Conservation (phyloP, 2,329 filamentous ascomycete genomes). For the Penicillium sp. region DNA sequence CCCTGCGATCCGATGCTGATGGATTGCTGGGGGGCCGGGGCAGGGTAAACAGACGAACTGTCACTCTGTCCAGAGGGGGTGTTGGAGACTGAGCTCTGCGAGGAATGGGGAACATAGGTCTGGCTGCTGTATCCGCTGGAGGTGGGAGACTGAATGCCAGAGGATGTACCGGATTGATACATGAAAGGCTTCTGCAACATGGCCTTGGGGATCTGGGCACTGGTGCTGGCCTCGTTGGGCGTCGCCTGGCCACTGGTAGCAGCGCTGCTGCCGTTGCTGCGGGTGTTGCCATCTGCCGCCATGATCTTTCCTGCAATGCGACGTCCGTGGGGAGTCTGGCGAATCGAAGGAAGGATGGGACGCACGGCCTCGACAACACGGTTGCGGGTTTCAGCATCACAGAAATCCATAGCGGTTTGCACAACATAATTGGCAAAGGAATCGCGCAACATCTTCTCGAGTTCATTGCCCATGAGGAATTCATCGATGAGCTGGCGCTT, state of each 20-base stretch:
- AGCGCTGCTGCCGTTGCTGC: constrained; percentile 38
- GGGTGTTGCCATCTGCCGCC: constrained; percentile 51
- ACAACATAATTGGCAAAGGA: constrained; percentile 97
- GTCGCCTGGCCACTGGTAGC: constrained; percentile 37
- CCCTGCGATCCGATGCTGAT: constrained; percentile 28
- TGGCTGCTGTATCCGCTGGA: constrained; percentile 30
- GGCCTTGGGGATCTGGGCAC: constrained; percentile 36
- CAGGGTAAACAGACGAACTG: constrained; percentile 32
- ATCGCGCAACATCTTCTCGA: constrained; percentile 87
- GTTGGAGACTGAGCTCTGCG: constrained; percentile 22
- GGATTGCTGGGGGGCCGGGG: constrained; percentile 30
- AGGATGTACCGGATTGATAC: constrained; percentile 27
- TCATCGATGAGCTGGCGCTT: constrained; percentile 84
- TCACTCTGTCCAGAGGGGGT: constrained; percentile 32
- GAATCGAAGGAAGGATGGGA: constrained; percentile 79
- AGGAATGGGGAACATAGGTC: constrained; percentile 23
- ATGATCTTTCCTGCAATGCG: constrained; percentile 88
- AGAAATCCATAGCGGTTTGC: constrained; percentile 89
- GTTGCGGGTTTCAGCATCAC: constrained; percentile 70
- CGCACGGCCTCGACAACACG: constrained; percentile 82
- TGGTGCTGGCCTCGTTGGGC: constrained; percentile 40
- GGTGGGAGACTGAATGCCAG: constrained; percentile 24
- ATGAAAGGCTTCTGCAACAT: constrained; percentile 33
- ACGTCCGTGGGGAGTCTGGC: constrained; percentile 89
- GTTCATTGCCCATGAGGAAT: constrained; percentile 71